phyloP scores from a whole-genome alignment of 2,329 filamentous ascomycete species.

The Alternaria ethzedia region DNA sequence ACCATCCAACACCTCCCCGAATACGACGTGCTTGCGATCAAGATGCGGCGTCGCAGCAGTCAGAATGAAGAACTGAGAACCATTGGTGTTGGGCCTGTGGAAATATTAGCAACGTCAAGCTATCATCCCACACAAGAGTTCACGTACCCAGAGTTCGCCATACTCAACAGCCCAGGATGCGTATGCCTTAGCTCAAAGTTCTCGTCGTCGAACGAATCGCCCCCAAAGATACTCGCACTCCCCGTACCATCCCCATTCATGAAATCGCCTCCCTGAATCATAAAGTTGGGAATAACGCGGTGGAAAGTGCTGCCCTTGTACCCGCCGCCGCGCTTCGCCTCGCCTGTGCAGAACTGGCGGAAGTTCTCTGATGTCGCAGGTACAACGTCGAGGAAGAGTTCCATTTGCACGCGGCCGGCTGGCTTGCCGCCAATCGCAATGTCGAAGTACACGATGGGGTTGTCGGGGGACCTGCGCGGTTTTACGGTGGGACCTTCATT shows the following conservation, averaged over 20 bases:
- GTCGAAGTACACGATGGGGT: slow-evolving; percentile 26
- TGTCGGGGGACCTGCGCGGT: slow-evolving; percentile 12
- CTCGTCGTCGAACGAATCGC: slow-evolving; percentile 82
- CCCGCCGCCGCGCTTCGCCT: slow-evolving; percentile 76
- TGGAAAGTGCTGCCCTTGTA: slow-evolving; percentile 84
- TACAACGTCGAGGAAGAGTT: slow-evolving; percentile 79
- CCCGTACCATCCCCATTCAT: slow-evolving; percentile 80
- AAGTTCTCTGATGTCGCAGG: slow-evolving; percentile 86
- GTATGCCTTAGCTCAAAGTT: slow-evolving; percentile 91
- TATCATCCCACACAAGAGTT: background rate
- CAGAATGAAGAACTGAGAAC: slow-evolving; percentile 97
- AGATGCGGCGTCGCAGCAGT: slow-evolving; percentile 96
- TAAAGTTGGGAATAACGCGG: slow-evolving; percentile 94
- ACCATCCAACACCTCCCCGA: slow-evolving; percentile 86
- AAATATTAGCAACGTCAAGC: background rate
- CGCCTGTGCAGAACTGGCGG: slow-evolving; percentile 75
- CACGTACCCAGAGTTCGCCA: slow-evolving; percentile 80
- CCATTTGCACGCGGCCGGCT: slow-evolving; percentile 79
- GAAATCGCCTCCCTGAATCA: slow-evolving; percentile 89
- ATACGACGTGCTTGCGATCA: slow-evolving; percentile 94
- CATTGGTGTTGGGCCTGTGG: slow-evolving; percentile 82
- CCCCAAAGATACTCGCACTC: slow-evolving; percentile 88
- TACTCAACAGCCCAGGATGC: slow-evolving; percentile 92
- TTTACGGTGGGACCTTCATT: slow-evolving; percentile 6
- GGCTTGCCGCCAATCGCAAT: slow-evolving; percentile 51